Base-by-base conservation (phyloP, 371 early-diverging fungal genomes). In the Fennellomyces sp. region DNA sequence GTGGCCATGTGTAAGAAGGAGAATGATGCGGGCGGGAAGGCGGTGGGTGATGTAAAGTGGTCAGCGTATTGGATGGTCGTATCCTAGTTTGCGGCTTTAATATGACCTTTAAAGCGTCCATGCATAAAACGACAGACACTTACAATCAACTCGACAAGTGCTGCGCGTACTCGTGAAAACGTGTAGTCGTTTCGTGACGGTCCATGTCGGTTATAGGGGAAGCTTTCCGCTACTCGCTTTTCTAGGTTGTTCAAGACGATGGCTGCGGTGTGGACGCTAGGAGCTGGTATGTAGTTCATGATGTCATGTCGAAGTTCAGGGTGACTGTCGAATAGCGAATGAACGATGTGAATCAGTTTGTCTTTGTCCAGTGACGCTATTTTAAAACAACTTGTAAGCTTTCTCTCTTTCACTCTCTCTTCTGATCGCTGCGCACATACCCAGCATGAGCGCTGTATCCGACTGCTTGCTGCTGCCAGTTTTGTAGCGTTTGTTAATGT, bases 181-280 rank as follows among this genome's bases (percentile, higher is more conserved):
- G 94, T 86, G 74, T 97, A 97, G 68, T 92, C 92, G 66, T 93
- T 91, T 52, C 84, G 77, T 19, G 85, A 85, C 15, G 91, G 89
- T 6, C 95, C 96, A 57, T 85, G 74, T 53, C 88, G 88, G 52
- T 83, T 86, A 77, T 94, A 97, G 0, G 97, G 97, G 64, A 94
- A 94, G 13, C 91, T 83, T 5, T 87, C 86, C 28, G 73, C 75
- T 47, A 96, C 72, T 38, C 82, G 81, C 64, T 88, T 88, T 63
- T 94, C 90, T 52, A 92, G 73, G 21, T 83, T 80, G 36, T 69
- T 65, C 36, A 97, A 78, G 17, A 88, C 85, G 36, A 75, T 66
- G 38, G 86, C 75, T 0, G 91, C 92, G n/a, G 92, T 87, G 35
- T 76, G 73, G 50, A 97, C 80, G 11, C 96, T 93, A 25, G 98